Evolutionary conservation across 495 filamentous ascomycete genomes (phyloP).

Genomic region (Poronia punctata): DNA sequence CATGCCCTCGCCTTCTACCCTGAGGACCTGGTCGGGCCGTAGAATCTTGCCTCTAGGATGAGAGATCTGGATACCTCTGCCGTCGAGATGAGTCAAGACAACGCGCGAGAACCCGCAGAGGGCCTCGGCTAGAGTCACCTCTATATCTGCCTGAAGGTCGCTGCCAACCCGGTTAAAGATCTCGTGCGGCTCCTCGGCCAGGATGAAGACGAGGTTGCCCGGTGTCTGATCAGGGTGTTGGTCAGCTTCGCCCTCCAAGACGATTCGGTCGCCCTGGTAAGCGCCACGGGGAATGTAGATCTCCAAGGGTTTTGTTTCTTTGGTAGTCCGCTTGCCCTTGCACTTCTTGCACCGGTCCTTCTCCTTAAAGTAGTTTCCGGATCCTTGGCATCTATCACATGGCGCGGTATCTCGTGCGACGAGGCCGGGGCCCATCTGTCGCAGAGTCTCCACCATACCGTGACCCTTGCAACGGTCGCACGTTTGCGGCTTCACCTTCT

Average conservation of each 20-base stretch:
- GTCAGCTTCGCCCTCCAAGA: conserved; percentile 90
- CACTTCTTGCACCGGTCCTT: conserved; percentile 99
- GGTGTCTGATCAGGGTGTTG: conserved; percentile 86
- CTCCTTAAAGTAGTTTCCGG: conserved; percentile 77
- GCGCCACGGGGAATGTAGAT: conserved; percentile 92
- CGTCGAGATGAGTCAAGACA: conserved; percentile 88
- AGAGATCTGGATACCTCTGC: conserved; percentile 75
- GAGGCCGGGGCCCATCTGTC: conserved; percentile 72
- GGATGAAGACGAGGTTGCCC: conserved; percentile 83
- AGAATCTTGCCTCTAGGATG: conserved; percentile 71
- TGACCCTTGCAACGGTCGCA: conserved; percentile 77
- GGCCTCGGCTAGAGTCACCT: conserved; percentile 76
- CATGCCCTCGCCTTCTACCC: conserved; percentile 87
- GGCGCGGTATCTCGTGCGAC: conserved; percentile 65
- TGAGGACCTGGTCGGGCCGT: conserved; percentile 73
- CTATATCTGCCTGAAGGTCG: conserved; percentile 72
- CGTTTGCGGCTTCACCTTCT: conserved; percentile 77
- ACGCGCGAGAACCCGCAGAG: conserved; percentile 85
- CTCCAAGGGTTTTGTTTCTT: conserved; percentile 87
- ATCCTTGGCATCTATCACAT: conserved; percentile 74
- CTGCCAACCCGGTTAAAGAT: conserved; percentile 73
- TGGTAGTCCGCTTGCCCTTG: conserved; percentile 75
- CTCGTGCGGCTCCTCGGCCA: conserved; percentile 75
- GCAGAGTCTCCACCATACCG: conserved; percentile 64
- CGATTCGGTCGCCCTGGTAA: conserved; percentile 80